Evolutionary conservation across 495 filamentous ascomycete species (phyloP).

Genomic region (Xylaria castorea): DNA sequence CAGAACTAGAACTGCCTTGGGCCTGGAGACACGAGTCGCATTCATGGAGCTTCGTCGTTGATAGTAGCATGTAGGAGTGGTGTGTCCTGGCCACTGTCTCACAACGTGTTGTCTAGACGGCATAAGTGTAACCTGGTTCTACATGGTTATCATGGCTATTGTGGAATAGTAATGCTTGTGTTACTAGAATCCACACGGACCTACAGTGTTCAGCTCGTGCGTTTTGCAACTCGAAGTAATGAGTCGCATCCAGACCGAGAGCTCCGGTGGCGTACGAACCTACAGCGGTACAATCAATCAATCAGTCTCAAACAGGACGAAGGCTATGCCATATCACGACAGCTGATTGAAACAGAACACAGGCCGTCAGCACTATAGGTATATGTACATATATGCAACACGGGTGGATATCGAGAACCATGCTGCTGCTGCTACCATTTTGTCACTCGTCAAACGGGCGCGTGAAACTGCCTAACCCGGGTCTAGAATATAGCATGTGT

Average conservation of each 20-base stretch:
- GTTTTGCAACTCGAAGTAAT: not conserved
- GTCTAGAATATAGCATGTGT: not conserved
- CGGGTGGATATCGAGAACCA: constrained; percentile 3
- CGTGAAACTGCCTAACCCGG: constrained; percentile 19
- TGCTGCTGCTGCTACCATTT: not conserved
- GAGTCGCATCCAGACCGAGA: not conserved
- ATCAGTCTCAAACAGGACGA: constrained; percentile 11
- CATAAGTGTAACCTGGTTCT: constrained; percentile 1
- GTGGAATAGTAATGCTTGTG: not conserved
- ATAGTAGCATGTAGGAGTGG: not conserved
- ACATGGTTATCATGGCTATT: not conserved
- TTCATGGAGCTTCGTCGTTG: not conserved
- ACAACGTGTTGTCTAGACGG: constrained; percentile 1
- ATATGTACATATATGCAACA: not conserved
- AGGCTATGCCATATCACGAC: not conserved
- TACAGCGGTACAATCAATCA: not conserved
- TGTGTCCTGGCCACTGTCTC: not conserved
- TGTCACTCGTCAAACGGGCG: constrained; percentile 2
- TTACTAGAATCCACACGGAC: not conserved
- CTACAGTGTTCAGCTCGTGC: not conserved
- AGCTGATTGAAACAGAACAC: constrained; percentile 11
- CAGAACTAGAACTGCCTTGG: not conserved
- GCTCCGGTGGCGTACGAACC: not conserved
- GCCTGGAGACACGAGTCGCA: not conserved
- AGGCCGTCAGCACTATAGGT: not conserved